Percentiles rank a stretch among this genome's conserved stretches.
These are phyloP conservation scores for Candida yuanshanica DNA, from an alignment of 805 yeast species.

Conservation along the genomic window DNA sequence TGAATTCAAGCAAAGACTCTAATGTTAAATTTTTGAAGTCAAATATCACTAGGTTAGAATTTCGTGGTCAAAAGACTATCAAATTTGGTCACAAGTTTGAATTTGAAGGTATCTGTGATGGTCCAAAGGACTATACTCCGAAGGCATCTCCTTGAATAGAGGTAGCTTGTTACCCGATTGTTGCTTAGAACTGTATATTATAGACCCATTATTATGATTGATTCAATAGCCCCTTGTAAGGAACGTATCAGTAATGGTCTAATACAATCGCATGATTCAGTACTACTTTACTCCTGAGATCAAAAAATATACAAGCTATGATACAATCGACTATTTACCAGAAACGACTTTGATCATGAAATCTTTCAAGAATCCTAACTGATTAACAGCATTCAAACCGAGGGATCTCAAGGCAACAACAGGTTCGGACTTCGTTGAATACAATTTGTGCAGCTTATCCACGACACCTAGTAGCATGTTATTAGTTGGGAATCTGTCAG, in stretches of 20 bases:
- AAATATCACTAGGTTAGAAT: neutral
- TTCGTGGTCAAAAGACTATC: neutral
- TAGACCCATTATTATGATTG: too few relatives aligned
- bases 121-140: neutral
- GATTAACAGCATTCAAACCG: slow-evolving; percentile 70
- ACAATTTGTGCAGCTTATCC: slow-evolving; percentile 86
- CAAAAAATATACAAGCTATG: neutral
- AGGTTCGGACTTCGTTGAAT: slow-evolving; percentile 67
- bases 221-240: too few relatives aligned
- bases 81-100: neutral
- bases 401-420: slow-evolving; percentile 67
- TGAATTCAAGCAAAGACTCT: too few relatives aligned
- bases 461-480: slow-evolving; percentile 81
- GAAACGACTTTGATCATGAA: slow-evolving; percentile 56
- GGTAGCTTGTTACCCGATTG: too few relatives aligned
- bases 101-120: neutral
- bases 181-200: too few relatives aligned
- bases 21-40: neutral
- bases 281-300: too few relatives aligned
- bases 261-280: neutral
- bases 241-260: neutral
- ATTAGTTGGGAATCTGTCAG: slow-evolving; percentile 74
- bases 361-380: slow-evolving; percentile 59
- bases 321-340: slow-evolving; percentile 22
- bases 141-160: neutral